Conservation (phyloP, 169 alveolate species). For the Plasmodium adleri region DNA sequence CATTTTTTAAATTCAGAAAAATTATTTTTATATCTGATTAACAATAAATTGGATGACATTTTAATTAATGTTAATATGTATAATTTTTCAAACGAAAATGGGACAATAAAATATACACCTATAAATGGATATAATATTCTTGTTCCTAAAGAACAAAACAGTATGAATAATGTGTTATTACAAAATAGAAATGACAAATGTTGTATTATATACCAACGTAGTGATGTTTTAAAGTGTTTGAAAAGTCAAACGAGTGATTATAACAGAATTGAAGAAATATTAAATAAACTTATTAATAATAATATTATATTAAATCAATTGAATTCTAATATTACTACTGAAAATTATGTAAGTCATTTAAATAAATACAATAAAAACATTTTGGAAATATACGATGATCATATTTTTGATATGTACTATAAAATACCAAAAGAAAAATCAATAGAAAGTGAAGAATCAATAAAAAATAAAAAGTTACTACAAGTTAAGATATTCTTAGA, state of each 20-base stretch:
- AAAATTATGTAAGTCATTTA: conserved; percentile 27
- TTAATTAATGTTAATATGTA: conserved; percentile 17
- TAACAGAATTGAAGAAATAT: conserved; percentile 8
- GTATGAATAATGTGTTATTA: not conserved
- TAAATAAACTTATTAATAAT: conserved; percentile 18
- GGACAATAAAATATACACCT: not conserved
- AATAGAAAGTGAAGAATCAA: conserved; percentile 59
- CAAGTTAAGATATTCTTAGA: conserved; percentile 73
- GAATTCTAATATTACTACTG: too few relatives aligned
- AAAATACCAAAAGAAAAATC: conserved; percentile 27
- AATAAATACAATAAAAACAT: conserved; percentile 20
- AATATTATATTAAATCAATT: not conserved
- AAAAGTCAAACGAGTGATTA: conserved; percentile 8
- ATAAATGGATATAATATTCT: not conserved
- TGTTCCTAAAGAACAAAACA: not conserved
- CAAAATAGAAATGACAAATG: conserved; percentile 1
- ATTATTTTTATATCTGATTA: conserved; percentile 30
- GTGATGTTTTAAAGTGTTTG: conserved; percentile 16
- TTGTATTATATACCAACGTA: not conserved
- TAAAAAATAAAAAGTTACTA: conserved; percentile 46
- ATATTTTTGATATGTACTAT: conserved; percentile 40
- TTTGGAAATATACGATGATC: conserved; percentile 38
- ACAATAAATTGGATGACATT: conserved; percentile 20
- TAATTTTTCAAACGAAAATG: not conserved
- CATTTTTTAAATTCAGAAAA: conserved; percentile 5